Evolutionary conservation across 148 eudicot genomes (phyloP).

Genomic region (Rhododendron williamsianum): DNA sequence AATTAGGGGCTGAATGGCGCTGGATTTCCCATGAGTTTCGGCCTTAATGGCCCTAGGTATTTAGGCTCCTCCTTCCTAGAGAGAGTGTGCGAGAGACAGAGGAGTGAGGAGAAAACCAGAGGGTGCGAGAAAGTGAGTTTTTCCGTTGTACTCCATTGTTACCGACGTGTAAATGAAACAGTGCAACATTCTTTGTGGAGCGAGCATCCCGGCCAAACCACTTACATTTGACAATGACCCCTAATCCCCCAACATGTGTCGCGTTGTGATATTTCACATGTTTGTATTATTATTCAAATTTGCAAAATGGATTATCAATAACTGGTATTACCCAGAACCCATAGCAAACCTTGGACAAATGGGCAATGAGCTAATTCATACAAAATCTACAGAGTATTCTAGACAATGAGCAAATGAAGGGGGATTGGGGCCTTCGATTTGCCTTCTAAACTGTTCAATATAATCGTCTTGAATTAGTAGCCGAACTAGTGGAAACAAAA

Average conservation of each 20-base stretch:
- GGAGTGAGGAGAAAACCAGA: not conserved
- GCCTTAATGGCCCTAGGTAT: not conserved
- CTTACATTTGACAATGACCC: not conserved
- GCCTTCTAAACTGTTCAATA: too few species aligned
- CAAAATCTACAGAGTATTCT: not conserved
- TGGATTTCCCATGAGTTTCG: not conserved
- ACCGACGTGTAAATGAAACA: not conserved
- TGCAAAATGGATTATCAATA: not conserved
- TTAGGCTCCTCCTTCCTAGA: not conserved
- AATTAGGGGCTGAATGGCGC: not conserved
- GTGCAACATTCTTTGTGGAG: not conserved
- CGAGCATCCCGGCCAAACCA: not conserved
- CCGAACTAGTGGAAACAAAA: not conserved
- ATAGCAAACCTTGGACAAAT: not conserved
- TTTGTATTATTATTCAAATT: not conserved
- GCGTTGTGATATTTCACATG: not conserved
- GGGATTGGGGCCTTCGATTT: too few species aligned
- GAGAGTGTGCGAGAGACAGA: not conserved
- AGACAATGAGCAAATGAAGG: too few species aligned
- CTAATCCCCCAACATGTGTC: not conserved
- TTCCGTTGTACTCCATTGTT: not conserved
- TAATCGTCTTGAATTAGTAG: conserved; percentile 3
- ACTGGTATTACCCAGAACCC: not conserved
- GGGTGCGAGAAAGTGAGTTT: not conserved
- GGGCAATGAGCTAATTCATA: not conserved